Conservation (phyloP, 129 eudicot genomes). For the Escallonia rubra region DNA sequence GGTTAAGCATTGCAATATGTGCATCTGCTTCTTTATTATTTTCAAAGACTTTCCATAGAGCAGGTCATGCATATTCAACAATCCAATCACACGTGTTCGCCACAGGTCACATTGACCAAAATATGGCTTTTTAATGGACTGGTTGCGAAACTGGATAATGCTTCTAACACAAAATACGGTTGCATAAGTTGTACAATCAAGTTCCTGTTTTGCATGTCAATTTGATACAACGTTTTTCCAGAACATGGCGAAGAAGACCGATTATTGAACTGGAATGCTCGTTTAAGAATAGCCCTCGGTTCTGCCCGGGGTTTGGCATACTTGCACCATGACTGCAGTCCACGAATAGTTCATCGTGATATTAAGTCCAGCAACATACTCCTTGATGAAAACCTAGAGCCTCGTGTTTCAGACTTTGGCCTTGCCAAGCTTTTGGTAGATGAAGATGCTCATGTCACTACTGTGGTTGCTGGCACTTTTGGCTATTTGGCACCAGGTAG, state of each 20-base stretch:
- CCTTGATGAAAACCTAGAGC: slow-evolving; percentile 86
- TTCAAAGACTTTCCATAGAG: too few species aligned
- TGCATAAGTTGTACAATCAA: too few species aligned
- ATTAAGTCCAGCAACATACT: slow-evolving; percentile 93
- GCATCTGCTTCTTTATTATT: too few species aligned
- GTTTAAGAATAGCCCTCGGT: slow-evolving; percentile 77
- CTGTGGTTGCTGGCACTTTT: slow-evolving; percentile 98
- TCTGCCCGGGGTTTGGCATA: slow-evolving; percentile 94
- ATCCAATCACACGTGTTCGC: too few species aligned
- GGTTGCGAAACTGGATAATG: too few species aligned
- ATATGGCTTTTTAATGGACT: too few species aligned
- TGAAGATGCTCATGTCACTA: slow-evolving; percentile 94
- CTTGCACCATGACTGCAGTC: slow-evolving; percentile 93
- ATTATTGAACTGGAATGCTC: slow-evolving; percentile 61
- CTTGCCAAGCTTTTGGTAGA: slow-evolving; percentile 96
- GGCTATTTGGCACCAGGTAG: slow-evolving; percentile 96
- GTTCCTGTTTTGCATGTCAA: not conserved
- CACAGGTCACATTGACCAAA: too few species aligned
- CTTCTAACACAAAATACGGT: too few species aligned
- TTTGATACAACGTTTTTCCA: slow-evolving; percentile 16
- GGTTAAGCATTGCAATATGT: too few species aligned
- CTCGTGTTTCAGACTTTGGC: slow-evolving; percentile 94
- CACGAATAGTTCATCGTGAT: slow-evolving; percentile 82
- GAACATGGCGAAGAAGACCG: slow-evolving; percentile 40
- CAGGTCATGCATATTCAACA: too few species aligned